A percentile compares a stretch with the other conserved stretches of the same genome.
These are phyloP conservation scores for Umbilicaria muhlenbergii DNA, from an alignment of 495 filamentous ascomycete genomes.

Conservation along the genomic window DNA sequence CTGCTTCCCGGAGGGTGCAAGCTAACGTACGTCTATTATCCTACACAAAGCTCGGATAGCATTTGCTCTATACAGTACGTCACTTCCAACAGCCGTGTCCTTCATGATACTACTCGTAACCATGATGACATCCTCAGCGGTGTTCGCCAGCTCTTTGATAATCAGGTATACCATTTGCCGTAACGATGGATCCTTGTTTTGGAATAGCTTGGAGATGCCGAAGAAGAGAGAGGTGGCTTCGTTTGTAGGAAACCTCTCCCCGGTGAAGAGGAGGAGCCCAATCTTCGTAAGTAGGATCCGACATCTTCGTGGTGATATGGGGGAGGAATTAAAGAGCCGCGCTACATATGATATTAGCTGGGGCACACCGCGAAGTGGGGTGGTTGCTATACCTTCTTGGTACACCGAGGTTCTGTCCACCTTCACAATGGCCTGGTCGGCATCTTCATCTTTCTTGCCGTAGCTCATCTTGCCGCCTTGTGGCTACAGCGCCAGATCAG, in stretches of 20 bases:
- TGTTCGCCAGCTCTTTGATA: conserved; percentile 89
- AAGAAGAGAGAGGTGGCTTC: conserved; percentile 99
- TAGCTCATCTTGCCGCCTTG: conserved; percentile 56
- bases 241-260: conserved; percentile 89
- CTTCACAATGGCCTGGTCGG: conserved; percentile 79
- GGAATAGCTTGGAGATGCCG: conserved; percentile 98
- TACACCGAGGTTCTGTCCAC: conserved; percentile 97
- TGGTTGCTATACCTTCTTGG: conserved; percentile 69
- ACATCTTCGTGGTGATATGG: conserved; percentile 87
- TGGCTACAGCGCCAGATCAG: too few relatives aligned
- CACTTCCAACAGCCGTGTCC: conserved; percentile 89
- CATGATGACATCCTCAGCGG: conserved; percentile 99
- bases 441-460: conserved; percentile 98
- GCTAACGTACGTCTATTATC: conserved; percentile 78
- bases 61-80: conserved; percentile 91
- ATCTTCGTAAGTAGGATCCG: conserved; percentile 95
- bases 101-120: conserved; percentile 99
- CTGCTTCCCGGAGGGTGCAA: background rate
- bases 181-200: conserved; percentile 95
- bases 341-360: conserved; percentile 33
- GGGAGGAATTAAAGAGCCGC: conserved; percentile 92
- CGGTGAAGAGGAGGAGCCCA: conserved; percentile 87
- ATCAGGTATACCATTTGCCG: conserved; percentile 98
- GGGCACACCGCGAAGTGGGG: conserved; percentile 8
- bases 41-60: conserved; percentile 91